Evolutionary conservation across 2,329 filamentous ascomycete species (phyloP).

Genomic region (Penicillium sp.): DNA sequence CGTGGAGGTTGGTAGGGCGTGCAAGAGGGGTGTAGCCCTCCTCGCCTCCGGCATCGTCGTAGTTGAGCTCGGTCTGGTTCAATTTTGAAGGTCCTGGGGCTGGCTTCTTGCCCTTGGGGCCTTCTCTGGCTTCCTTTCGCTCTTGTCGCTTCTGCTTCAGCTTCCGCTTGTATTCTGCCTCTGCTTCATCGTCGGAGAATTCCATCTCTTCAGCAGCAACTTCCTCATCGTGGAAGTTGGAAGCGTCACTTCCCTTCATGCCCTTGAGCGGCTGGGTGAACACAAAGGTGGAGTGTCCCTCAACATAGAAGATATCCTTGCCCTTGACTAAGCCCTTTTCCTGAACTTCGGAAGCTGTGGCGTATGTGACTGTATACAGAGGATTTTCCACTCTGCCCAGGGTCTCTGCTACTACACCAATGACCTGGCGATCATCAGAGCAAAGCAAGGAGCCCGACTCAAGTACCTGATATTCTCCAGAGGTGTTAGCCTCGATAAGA

Average conservation of each 20-base stretch:
- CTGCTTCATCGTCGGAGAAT: constrained; percentile 95
- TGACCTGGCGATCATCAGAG: constrained; percentile 68
- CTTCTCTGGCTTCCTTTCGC: constrained; percentile 51
- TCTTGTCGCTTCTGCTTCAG: constrained; percentile 65
- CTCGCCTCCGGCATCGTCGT: constrained; percentile 61
- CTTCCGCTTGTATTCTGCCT: constrained; percentile 74
- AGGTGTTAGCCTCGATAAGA: constrained; percentile 73
- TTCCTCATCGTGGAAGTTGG: constrained; percentile 93
- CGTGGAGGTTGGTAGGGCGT: constrained; percentile 63
- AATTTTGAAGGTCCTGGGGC: constrained; percentile 42
- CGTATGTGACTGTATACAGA: constrained; percentile 79
- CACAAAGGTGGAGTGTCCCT: constrained; percentile 75
- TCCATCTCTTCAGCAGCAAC: constrained; percentile 81
- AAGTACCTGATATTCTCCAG: constrained; percentile 80
- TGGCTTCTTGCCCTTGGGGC: constrained; percentile 39
- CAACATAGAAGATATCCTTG: constrained; percentile 74
- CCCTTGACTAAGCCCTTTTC: constrained; percentile 67
- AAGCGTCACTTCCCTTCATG: constrained; percentile 87
- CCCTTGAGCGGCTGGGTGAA: constrained; percentile 80
- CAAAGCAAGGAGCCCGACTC: constrained; percentile 83
- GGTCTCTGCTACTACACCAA: constrained; percentile 81
- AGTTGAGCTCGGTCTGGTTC: constrained; percentile 55
- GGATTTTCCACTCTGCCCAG: constrained; percentile 84
- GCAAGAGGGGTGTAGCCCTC: constrained; percentile 67
- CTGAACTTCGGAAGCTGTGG: constrained; percentile 65